These are phyloP conservation scores for Alternaria atra DNA, from an alignment of 2,329 filamentous ascomycete genomes.

Conservation along the genomic window DNA sequence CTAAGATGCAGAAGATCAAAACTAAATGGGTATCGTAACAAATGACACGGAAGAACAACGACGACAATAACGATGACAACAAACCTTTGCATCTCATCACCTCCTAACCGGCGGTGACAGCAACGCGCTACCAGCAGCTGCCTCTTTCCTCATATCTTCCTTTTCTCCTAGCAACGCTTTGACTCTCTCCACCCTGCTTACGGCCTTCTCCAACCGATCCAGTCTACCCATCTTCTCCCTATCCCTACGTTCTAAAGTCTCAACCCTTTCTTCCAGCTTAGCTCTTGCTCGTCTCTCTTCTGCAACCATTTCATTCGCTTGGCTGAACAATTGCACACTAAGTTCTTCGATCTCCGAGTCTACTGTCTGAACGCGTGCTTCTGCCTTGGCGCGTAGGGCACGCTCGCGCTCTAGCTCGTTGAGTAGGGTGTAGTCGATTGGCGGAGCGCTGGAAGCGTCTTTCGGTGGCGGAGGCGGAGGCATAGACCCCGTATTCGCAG, in stretches of 20 bases:
- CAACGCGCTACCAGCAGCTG: background rate
- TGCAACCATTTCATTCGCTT: slow-evolving; percentile 89
- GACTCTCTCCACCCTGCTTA: slow-evolving; percentile 75
- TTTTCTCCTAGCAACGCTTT: slow-evolving; percentile 63
- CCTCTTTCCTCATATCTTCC: background rate
- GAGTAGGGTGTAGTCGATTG: slow-evolving; percentile 61
- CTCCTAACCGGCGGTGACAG: slow-evolving; percentile 7
- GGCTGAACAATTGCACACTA: slow-evolving; percentile 77
- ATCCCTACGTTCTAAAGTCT: slow-evolving; percentile 74
- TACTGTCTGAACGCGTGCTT: slow-evolving; percentile 72
- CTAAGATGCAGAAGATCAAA: slow-evolving; percentile 7
- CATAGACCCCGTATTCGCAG: slow-evolving; percentile 36
- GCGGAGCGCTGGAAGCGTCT: slow-evolving; percentile 7
- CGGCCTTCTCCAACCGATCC: slow-evolving; percentile 74
- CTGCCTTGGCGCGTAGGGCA: slow-evolving; percentile 71
- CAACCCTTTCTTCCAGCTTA: slow-evolving; percentile 74
- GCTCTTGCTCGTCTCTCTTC: slow-evolving; percentile 75
- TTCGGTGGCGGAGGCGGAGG: slow-evolving; percentile 43
- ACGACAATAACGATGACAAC: background rate
- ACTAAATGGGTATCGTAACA: slow-evolving; percentile 15
- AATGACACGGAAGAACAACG: slow-evolving; percentile 5
- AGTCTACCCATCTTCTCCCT: slow-evolving; percentile 73
- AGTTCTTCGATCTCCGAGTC: slow-evolving; percentile 81
- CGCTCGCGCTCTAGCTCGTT: slow-evolving; percentile 73
- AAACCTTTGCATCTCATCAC: background rate